Percentiles rank a stretch among this genome's conserved stretches.
phyloP scores from a whole-genome alignment of 805 yeast species.

The Monosporozyma siamensis region DNA sequence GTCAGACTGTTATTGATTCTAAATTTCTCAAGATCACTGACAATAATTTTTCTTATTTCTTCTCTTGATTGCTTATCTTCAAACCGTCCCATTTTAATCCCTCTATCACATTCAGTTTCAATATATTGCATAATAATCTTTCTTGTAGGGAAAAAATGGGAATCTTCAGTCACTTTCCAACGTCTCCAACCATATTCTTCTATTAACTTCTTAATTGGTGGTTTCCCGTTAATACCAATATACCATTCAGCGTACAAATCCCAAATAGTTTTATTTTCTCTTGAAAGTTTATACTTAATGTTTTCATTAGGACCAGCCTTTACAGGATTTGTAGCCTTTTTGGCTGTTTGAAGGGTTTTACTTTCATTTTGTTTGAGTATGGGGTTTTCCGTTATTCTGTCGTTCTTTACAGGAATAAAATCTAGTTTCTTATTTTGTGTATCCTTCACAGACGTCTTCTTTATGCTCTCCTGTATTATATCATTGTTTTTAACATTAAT shows the following conservation, averaged over 20 bases:
- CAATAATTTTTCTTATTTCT: constrained; percentile 26
- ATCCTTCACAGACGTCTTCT: too few species aligned
- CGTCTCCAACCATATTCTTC: constrained; percentile 31
- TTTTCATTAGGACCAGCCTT: constrained; percentile 19
- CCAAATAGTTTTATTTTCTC: constrained; percentile 32
- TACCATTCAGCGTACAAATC: constrained; percentile 33
- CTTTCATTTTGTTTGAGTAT: not conserved
- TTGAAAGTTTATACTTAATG: constrained; percentile 30
- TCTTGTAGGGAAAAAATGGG: constrained; percentile 33
- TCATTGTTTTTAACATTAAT: not conserved
- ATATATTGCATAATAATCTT: constrained; percentile 32
- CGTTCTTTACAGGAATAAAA: too few species aligned
- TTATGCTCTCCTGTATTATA: not conserved
- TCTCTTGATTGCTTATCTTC: constrained; percentile 24
- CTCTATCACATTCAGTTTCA: constrained; percentile 29
- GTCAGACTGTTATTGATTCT: constrained; percentile 28
- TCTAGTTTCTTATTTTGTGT: too few species aligned
- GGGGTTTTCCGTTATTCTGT: too few species aligned
- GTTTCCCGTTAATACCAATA: constrained; percentile 28
- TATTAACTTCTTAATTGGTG: constrained; percentile 26
- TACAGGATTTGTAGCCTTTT: not conserved
- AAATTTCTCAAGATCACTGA: constrained; percentile 30
- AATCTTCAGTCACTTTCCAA: constrained; percentile 33
- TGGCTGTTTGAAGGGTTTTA: not conserved
- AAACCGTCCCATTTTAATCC: constrained; percentile 27